Percentiles rank a stretch among this genome's conserved stretches.
Evolutionary conservation across 305 asterid genomes (phyloP).

Genomic region (Fraxinus sp.): DNA sequence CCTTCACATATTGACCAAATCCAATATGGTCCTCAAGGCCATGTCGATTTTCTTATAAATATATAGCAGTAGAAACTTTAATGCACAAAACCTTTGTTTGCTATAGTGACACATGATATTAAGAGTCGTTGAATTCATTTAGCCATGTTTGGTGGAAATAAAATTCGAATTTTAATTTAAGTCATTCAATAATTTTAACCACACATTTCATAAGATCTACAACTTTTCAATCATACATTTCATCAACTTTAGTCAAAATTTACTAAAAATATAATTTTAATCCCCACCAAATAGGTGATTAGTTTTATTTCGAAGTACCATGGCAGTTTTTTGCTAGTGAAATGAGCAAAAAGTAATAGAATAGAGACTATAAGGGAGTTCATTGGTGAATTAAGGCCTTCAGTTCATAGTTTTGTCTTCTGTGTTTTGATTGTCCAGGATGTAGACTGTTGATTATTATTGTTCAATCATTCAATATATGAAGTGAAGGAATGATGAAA

Average conservation of each 20-base stretch:
- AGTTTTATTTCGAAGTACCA: neutral
- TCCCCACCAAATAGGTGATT: too few species aligned
- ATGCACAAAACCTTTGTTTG: neutral
- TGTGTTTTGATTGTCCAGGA: neutral
- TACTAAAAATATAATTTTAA: too few species aligned
- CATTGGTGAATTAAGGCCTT: neutral
- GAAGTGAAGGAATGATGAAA: too few species aligned
- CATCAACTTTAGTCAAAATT: too few species aligned
- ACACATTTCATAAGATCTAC: too few species aligned
- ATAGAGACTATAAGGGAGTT: neutral
- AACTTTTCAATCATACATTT: too few species aligned
- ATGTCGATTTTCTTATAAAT: neutral
- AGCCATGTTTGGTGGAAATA: too few species aligned
- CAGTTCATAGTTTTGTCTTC: neutral
- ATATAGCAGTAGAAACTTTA: neutral
- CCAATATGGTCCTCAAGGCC: neutral
- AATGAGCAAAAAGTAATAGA: neutral
- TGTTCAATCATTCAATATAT: too few species aligned
- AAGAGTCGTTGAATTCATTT: neutral
- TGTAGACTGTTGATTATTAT: too few species aligned
- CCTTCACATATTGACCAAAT: neutral
- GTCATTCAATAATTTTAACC: too few species aligned
- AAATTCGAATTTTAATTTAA: too few species aligned
- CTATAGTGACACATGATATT: neutral
- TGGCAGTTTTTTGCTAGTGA: neutral